Base-by-base conservation (phyloP, 2,329 filamentous ascomycete species). In the Incumbomyces delicatus region DNA sequence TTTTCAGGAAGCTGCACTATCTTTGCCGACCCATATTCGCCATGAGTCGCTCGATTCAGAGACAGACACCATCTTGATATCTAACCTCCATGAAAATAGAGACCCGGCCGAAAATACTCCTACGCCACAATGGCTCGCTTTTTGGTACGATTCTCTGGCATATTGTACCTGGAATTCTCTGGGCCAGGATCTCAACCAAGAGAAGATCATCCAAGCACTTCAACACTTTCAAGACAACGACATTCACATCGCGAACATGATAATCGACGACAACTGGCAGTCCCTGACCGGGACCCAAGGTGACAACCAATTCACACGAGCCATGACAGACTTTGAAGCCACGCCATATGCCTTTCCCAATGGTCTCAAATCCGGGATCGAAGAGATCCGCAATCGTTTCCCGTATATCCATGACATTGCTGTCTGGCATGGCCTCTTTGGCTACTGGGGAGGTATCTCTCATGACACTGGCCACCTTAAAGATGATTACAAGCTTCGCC, bases 181-280 rank as follows among this genome's bases (percentile, higher is more conserved):
- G 0, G 92, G 92, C 0, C 87, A 94, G 57, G 70, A 81, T 37
- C 71, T 98, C 30, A 92, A 82, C 0, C 85, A 90, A 50, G 73
- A 86, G 16, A 94, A 87, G 81, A 77, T 98, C 12, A 70, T 88
- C 11, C 65, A 79, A 34, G 87, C 89, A 1, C 70, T 96, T 1
- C 78, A 87, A 48, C 73, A 76, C 1, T 69, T 98, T 10, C 75
- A 81, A 3, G 70, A 79, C 27, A 75, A 85, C 47, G 76, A 81
- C 1, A 86, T 98, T 58, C 80, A 83, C 35, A 75, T 96, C 38
- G 82, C 80, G 0, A 94, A 81, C 58, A 72, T 98, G 2, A 95
- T 96, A 51, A 94, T 98, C 52, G 92, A 98, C 57, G 92, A 98
- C 61, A 94, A 94, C 57, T 98, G 92, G 92, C 89, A 95, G 64